Conservation (phyloP, 2,329 filamentous ascomycete species). For the Trichoderma oligosporum region DNA sequence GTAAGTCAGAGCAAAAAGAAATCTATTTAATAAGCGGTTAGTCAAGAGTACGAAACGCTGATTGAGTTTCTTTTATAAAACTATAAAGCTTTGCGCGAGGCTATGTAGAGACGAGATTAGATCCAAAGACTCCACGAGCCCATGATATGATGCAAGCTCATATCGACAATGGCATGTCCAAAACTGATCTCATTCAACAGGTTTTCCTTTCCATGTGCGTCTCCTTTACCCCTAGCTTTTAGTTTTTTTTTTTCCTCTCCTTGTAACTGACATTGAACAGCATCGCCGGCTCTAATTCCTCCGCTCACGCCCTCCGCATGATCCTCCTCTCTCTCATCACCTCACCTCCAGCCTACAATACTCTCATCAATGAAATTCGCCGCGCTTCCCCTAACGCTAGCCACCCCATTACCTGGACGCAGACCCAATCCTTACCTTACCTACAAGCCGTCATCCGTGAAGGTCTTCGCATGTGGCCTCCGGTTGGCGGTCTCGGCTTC, state of each 20-base stretch:
- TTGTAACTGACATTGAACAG: slow-evolving; percentile 28
- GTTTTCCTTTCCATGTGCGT: slow-evolving; percentile 19
- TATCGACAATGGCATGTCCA: slow-evolving; percentile 28
- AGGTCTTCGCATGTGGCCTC: slow-evolving; percentile 53
- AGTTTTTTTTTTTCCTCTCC: background rate
- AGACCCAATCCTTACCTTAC: slow-evolving; percentile 49
- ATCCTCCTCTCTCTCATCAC: slow-evolving; percentile 50
- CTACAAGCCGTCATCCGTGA: slow-evolving; percentile 57
- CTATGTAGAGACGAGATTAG: slow-evolving; percentile 26
- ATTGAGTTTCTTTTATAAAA: no score
- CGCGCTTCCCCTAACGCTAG: slow-evolving; percentile 38
- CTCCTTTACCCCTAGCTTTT: background rate
- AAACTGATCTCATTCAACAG: slow-evolving; percentile 18
- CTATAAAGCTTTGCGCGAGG: slow-evolving; percentile 21
- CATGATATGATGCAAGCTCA: slow-evolving; percentile 22
- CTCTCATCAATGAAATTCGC: slow-evolving; percentile 43
- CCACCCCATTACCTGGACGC: slow-evolving; percentile 40
- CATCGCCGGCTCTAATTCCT: slow-evolving; percentile 59
- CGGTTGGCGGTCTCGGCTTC: slow-evolving; percentile 51
- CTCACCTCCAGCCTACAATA: slow-evolving; percentile 39
- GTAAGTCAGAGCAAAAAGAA: slow-evolving; percentile 27
- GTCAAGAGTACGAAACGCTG: no score
- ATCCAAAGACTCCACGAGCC: slow-evolving; percentile 22
- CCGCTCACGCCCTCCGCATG: slow-evolving; percentile 50
- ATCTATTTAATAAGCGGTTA: no score